Evolutionary conservation across 768 basidiomycete species (phyloP).

Genomic region (Auricularia sp.): DNA sequence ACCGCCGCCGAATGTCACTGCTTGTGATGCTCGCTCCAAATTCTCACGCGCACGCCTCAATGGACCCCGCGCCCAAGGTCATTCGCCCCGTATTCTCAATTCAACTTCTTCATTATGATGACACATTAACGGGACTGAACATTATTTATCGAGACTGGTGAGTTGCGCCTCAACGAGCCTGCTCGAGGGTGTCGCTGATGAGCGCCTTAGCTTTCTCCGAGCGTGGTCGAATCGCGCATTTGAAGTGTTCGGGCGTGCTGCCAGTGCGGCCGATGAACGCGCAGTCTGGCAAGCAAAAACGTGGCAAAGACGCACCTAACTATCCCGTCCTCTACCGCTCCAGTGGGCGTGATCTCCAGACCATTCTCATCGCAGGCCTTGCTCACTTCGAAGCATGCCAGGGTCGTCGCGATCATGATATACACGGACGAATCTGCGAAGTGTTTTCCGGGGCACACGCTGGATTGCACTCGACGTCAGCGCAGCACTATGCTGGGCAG

Average conservation of each 20-base stretch:
- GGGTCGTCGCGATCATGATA: constrained; percentile 26
- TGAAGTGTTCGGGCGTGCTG: neutral
- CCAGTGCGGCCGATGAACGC: neutral
- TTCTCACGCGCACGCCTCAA: too few species aligned
- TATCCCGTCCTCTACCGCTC: neutral
- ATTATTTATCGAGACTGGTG: too few species aligned
- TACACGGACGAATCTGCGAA: constrained; percentile 25
- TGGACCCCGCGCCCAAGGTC: too few species aligned
- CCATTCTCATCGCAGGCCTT: constrained; percentile 28
- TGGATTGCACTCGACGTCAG: neutral
- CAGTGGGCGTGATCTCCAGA: neutral
- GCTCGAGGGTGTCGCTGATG: neutral
- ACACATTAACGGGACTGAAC: too few species aligned
- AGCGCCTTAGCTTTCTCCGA: neutral
- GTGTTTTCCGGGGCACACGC: constrained; percentile 4
- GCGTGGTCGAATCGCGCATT: neutral
- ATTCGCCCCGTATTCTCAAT: too few species aligned
- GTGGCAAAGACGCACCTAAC: neutral
- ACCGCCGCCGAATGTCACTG: too few species aligned
- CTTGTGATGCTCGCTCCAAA: too few species aligned
- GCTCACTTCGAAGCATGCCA: constrained; percentile 29
- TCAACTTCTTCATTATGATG: too few species aligned
- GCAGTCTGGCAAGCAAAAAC: too few species aligned
- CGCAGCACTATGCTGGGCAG: too few species aligned
- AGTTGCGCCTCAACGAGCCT: too few species aligned